phyloP scores from a whole-genome alignment of 176 grass and related monocot genomes.

The Pharus latifolius region DNA sequence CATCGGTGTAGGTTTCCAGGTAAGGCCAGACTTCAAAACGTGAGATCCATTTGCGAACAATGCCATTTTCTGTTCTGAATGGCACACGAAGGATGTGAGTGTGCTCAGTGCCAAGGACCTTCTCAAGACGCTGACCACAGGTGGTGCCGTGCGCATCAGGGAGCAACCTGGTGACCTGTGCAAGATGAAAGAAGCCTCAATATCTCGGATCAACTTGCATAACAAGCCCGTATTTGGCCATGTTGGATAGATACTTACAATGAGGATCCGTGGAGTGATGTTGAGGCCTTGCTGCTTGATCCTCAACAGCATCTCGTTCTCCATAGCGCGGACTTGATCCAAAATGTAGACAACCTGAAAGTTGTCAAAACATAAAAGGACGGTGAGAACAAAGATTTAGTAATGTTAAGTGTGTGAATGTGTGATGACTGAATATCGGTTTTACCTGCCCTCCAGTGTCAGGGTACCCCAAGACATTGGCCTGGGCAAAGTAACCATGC shows the following conservation, averaged over 20 bases:
- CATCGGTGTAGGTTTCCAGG: conserved; percentile 66
- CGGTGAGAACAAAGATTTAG: neutral
- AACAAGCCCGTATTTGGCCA: neutral
- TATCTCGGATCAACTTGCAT: neutral
- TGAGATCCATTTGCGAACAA: conserved; percentile 73
- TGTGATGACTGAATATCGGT: neutral
- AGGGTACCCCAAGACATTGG: conserved; percentile 80
- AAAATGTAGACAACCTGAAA: conserved; percentile 71
- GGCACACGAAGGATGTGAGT: conserved; percentile 73
- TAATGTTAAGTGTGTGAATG: neutral
- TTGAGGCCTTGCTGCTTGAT: conserved; percentile 73
- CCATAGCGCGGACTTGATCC: conserved; percentile 82
- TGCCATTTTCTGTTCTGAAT: conserved; percentile 57
- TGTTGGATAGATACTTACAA: conserved; percentile 37
- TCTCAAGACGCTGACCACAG: conserved; percentile 63
- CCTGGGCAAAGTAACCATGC: conserved; percentile 73
- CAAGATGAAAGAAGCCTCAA: neutral
- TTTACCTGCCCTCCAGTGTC: conserved; percentile 71
- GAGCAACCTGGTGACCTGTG: conserved; percentile 59
- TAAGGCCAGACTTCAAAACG: conserved; percentile 86
- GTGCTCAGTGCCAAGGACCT: conserved; percentile 75
- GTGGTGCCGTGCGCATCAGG: conserved; percentile 68
- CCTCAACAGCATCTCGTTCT: conserved; percentile 64
- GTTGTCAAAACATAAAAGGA: neutral
- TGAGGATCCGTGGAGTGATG: conserved; percentile 64